Percentiles rank a stretch among this genome's conserved stretches.
Conservation (phyloP, 371 early-diverging fungal species). For the Rhizopus delemar region DNA sequence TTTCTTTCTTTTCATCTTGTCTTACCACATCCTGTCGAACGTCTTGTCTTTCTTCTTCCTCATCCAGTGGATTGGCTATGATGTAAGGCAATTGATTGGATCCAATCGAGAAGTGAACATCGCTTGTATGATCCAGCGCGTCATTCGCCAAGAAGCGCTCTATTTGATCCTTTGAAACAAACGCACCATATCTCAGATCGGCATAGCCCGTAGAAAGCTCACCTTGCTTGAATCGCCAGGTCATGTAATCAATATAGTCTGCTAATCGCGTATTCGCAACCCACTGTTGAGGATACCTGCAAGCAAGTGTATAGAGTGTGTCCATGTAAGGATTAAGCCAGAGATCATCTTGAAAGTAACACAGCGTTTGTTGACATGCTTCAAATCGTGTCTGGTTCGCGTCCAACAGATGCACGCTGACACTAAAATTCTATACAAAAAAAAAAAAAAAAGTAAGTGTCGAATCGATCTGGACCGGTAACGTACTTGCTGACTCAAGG, state of each 20-base stretch:
- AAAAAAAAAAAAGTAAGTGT: background rate
- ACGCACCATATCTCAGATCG: conserved; percentile 59
- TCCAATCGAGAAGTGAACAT: conserved; percentile 62
- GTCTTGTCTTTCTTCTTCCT: conserved; percentile 14
- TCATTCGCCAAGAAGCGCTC: conserved; percentile 44
- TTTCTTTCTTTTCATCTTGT: background rate
- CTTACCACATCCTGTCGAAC: conserved; percentile 22
- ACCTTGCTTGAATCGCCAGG: conserved; percentile 59
- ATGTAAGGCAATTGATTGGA: conserved; percentile 63
- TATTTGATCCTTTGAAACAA: conserved; percentile 44
- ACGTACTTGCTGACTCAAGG: no score
- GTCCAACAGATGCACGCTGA: background rate
- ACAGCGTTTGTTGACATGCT: conserved; percentile 51
- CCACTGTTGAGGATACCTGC: conserved; percentile 50
- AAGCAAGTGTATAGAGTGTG: conserved; percentile 60
- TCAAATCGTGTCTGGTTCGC: conserved; percentile 21
- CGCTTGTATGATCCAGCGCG: conserved; percentile 10
- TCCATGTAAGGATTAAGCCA: conserved; percentile 66
- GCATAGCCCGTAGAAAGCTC: conserved; percentile 41
- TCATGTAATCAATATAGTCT: conserved; percentile 54
- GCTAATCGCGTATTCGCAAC: conserved; percentile 55
- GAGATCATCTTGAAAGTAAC: conserved; percentile 67
- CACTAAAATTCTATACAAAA: conserved; percentile 2
- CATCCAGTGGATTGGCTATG: conserved; percentile 54
- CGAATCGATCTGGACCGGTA: conserved; percentile 10